Base-by-base conservation (phyloP, 1,284 basidiomycete species). In the Cutaneotrichosporon dermatis region DNA sequence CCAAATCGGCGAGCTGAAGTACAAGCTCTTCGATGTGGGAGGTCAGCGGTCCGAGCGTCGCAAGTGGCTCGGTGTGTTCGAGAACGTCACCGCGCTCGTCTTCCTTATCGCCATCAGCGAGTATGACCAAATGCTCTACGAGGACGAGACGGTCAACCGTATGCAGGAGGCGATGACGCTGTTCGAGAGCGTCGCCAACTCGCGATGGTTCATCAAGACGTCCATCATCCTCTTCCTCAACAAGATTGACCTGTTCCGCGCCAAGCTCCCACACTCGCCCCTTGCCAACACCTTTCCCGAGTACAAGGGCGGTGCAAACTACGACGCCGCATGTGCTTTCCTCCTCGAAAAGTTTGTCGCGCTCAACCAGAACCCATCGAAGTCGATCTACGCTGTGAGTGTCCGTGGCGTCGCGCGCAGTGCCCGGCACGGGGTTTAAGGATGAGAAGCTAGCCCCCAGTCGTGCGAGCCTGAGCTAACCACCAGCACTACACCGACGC, bases 41-140 rank as follows among this genome's bases (percentile, higher is more conserved):
- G 64, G 64, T 4, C 64, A 65, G 58, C 60, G 64, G 36, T 65
- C 64, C 2, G 64, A 65, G 57, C 64, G 69, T 55, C 64, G 69
- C 39, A 96, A 97, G 81, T 95, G 92, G 91, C 90, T 93, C 41
- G 90, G 92, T 78, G 92, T 90, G 77, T 98, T 98, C 76, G 94
- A 98, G 80, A 95, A 93, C 68, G 76, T 76, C 13, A 77, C 74
- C 5, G 75, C 75, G 3, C 67, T 77, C 69, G 88, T 98, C 53
- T 98, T 98, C 83, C 79, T 97, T 61, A 94, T 97, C 65, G 88
- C 87, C 72, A 83, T 98, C 78, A 92, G 88, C 79, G 94, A 97
- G 81, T 98, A 78, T 60, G 75, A 78, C 61, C 77, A 78, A 61
- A 73, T 72, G 85, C 80, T 94, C 69, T 92, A 92, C 75, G 91